phyloP scores from a whole-genome alignment of 208 protist species.

The Leishmania martiniquensis region DNA sequence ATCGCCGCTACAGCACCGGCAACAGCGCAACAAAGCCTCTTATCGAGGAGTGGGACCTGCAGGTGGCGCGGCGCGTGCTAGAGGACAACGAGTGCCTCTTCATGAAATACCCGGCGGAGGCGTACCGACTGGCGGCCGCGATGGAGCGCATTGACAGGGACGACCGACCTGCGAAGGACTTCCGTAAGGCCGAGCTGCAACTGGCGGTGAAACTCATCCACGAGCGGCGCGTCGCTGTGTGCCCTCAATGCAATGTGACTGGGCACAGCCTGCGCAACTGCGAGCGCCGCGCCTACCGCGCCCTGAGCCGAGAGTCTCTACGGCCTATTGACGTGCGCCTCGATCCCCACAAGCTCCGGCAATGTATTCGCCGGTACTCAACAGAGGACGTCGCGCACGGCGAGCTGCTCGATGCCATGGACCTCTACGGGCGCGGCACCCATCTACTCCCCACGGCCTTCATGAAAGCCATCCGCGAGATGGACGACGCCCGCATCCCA shows the following conservation, averaged over 20 bases:
- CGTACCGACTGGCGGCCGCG: slow-evolving; percentile 47
- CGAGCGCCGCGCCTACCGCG: slow-evolving; percentile 44
- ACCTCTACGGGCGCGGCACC: slow-evolving; percentile 36
- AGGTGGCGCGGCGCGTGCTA: slow-evolving; percentile 73
- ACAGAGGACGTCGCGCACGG: slow-evolving; percentile 35
- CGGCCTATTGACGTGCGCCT: slow-evolving; percentile 65
- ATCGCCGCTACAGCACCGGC: slow-evolving; percentile 32
- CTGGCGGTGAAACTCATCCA: slow-evolving; percentile 77
- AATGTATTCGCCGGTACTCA: slow-evolving; percentile 39
- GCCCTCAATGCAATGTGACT: slow-evolving; percentile 56
- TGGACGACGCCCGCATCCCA: slow-evolving; percentile 71
- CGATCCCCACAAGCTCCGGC: slow-evolving; percentile 41
- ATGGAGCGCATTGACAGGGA: slow-evolving; percentile 73
- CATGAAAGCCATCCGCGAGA: slow-evolving; percentile 61
- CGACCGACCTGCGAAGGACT: slow-evolving; percentile 79
- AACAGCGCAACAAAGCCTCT: slow-evolving; percentile 19
- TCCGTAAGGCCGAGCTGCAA: slow-evolving; percentile 79
- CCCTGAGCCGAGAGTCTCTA: slow-evolving; percentile 47
- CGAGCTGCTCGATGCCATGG: slow-evolving; percentile 61
- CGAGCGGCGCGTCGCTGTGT: slow-evolving; percentile 64
- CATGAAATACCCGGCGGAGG: slow-evolving; percentile 53
- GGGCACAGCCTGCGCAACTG: slow-evolving; percentile 72
- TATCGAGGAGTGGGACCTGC: slow-evolving; percentile 77
- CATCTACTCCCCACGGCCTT: slow-evolving; percentile 62
- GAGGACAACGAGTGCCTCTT: slow-evolving; percentile 63